These are phyloP conservation scores for Aquilaria sinensis DNA, from an alignment of 345 rosid species.

Conservation along the genomic window DNA sequence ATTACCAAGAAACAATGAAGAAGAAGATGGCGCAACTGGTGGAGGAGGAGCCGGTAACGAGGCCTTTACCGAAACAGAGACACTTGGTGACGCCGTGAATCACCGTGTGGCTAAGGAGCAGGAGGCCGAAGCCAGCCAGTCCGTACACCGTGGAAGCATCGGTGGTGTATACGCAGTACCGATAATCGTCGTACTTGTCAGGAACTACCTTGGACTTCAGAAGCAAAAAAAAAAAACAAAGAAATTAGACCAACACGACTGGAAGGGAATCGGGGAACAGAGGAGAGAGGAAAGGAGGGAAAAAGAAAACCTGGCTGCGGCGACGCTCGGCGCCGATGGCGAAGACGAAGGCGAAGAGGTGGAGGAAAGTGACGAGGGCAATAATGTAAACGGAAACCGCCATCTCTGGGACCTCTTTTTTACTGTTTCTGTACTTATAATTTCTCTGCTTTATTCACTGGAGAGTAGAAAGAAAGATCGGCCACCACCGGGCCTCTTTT, in stretches of 20 bases:
- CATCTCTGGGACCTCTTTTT: slow-evolving; percentile 24
- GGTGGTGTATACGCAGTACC: slow-evolving; percentile 65
- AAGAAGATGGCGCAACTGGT: slow-evolving; percentile 58
- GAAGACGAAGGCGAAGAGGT: slow-evolving; percentile 84
- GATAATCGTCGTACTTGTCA: slow-evolving; percentile 77
- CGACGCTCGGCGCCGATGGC: slow-evolving; percentile 97
- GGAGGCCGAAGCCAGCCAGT: slow-evolving; percentile 66
- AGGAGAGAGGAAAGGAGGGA: slow-evolving; percentile 7
- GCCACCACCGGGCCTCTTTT: too few relatives aligned
- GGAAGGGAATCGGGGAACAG: not conserved
- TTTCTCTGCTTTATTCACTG: too few relatives aligned
- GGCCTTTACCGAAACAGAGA: slow-evolving; percentile 88
- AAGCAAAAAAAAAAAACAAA: not conserved
- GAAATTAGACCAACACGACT: not conserved
- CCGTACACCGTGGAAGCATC: slow-evolving; percentile 90
- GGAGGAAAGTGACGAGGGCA: slow-evolving; percentile 52
- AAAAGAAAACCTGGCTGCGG: slow-evolving; percentile 66
- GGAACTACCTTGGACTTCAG: slow-evolving; percentile 52
- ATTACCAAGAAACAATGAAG: slow-evolving; percentile 87
- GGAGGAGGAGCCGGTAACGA: slow-evolving; percentile 51
- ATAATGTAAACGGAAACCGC: slow-evolving; percentile 61
- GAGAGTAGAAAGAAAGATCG: too few relatives aligned
- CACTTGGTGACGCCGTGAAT: slow-evolving; percentile 78
- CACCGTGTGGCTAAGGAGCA: slow-evolving; percentile 64
- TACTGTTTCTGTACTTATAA: too few relatives aligned